Evolutionary conservation across 2,329 filamentous ascomycete species (phyloP).

Genomic region (Celoporthe dispersa): DNA sequence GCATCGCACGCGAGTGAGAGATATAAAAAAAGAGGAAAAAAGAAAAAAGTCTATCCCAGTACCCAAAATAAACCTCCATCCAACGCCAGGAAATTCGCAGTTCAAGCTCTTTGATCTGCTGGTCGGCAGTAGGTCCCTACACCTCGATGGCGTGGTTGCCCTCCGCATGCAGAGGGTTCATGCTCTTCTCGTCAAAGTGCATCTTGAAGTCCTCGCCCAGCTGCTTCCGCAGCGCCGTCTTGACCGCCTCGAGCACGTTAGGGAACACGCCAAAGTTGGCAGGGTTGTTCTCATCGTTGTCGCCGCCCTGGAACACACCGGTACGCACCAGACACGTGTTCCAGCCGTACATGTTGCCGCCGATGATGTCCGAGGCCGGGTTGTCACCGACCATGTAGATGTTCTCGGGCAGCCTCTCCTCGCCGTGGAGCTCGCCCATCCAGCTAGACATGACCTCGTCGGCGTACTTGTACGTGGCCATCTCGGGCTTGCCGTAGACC

Average conservation of each 20-base stretch:
- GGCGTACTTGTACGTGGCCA: constrained; percentile 79
- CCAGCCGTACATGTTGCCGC: constrained; percentile 82
- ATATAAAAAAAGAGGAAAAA: neutral
- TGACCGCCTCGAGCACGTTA: constrained; percentile 74
- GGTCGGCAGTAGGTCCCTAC: neutral
- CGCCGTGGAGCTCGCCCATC: constrained; percentile 78
- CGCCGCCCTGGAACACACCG: constrained; percentile 77
- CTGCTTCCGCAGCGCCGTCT: constrained; percentile 69
- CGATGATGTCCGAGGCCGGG: constrained; percentile 73
- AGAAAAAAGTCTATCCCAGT: neutral
- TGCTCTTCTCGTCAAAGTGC: constrained; percentile 70
- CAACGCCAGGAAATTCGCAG: neutral
- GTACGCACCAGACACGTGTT: constrained; percentile 80
- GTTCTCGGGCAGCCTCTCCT: constrained; percentile 69
- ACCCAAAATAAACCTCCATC: neutral
- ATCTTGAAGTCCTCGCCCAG: constrained; percentile 76
- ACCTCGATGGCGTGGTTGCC: constrained; percentile 28
- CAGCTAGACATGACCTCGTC: constrained; percentile 73
- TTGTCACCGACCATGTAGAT: constrained; percentile 81
- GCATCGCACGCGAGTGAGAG: neutral
- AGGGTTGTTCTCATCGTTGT: constrained; percentile 77
- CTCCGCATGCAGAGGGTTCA: constrained; percentile 58
- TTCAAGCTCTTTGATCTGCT: neutral
- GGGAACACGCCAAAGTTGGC: constrained; percentile 77
- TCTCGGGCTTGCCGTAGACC: constrained; percentile 75